A percentile compares a stretch with the other conserved stretches of the same genome.
These are phyloP conservation scores for Ilex aquifolium DNA, from an alignment of 257 asterid genomes.

Conservation along the genomic window DNA sequence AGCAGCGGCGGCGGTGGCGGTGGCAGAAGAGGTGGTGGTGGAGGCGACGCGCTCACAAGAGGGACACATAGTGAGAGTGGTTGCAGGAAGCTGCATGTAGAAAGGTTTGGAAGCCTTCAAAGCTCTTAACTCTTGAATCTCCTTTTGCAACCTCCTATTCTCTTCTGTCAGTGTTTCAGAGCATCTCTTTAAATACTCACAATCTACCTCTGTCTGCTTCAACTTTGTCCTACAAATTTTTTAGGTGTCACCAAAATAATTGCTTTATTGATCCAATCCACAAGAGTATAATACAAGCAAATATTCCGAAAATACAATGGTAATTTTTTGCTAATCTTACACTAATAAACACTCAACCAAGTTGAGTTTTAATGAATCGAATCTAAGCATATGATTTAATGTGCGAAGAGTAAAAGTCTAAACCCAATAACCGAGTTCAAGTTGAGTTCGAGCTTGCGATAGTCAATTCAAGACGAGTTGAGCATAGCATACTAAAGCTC, in stretches of 20 bases:
- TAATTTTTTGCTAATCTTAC: no score
- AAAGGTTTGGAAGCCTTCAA: constrained; percentile 76
- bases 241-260: constrained; percentile 7
- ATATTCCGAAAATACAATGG: no score
- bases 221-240: constrained; percentile 58
- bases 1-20: constrained; percentile 10
- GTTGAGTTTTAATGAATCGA: neutral
- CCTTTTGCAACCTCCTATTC: constrained; percentile 73
- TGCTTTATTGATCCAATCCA: constrained; percentile 18
- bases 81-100: constrained; percentile 83
- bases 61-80: constrained; percentile 93
- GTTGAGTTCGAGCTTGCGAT: neutral
- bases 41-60: constrained; percentile 72
- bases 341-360: no score
- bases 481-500: no score
- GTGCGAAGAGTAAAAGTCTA: neutral
- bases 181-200: constrained; percentile 84
- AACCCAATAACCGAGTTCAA: neutral
- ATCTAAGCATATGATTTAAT: neutral
- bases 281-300: no score
- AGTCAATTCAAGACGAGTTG: no score
- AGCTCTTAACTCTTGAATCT: constrained; percentile 78
- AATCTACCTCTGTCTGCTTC: constrained; percentile 96
- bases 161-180: constrained; percentile 86
- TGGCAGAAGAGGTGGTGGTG: constrained; percentile 20